These are phyloP conservation scores for Cryphonectria nitschkei DNA, from an alignment of 2,329 filamentous ascomycete species.

Conservation along the genomic window DNA sequence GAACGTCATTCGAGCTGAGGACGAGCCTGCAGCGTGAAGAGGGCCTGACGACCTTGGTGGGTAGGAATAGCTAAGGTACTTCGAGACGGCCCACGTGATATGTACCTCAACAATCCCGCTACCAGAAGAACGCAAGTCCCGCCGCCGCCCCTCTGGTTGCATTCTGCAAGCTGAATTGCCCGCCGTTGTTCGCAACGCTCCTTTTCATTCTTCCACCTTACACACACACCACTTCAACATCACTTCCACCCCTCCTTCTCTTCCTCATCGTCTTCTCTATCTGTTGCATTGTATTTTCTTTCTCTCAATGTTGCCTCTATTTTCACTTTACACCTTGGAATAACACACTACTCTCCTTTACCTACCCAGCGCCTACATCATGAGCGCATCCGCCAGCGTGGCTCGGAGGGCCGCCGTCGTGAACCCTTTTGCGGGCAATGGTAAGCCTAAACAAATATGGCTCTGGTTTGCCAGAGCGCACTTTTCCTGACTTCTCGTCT, in stretches of 20 bases:
- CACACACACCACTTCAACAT: neutral
- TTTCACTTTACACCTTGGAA: neutral
- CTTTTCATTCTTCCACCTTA: slow-evolving; percentile 18
- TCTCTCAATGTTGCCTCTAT: slow-evolving; percentile 8
- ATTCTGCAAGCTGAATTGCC: neutral
- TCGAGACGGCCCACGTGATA: slow-evolving; percentile 20
- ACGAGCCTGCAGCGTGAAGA: slow-evolving; percentile 8
- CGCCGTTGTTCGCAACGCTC: slow-evolving; percentile 22
- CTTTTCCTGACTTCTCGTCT: neutral
- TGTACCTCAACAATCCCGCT: slow-evolving; percentile 23
- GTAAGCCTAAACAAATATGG: slow-evolving; percentile 40
- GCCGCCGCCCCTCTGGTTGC: slow-evolving; percentile 18
- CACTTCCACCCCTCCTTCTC: neutral
- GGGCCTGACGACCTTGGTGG: slow-evolving; percentile 15
- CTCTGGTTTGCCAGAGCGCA: neutral
- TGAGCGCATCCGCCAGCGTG: slow-evolving; percentile 61
- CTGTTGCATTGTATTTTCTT: neutral
- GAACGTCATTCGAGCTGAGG: neutral
- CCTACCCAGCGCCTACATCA: slow-evolving; percentile 34
- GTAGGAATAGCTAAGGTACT: slow-evolving; percentile 5
- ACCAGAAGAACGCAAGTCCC: neutral
- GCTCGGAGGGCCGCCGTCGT: slow-evolving; percentile 58
- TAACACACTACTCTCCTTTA: slow-evolving; percentile 1
- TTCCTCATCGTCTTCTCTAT: neutral
- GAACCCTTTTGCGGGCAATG: slow-evolving; percentile 55